A percentile compares a stretch with the other conserved stretches of the same genome.
Evolutionary conservation across 1,284 basidiomycete species (phyloP).

Genomic region (Ustilago hordei): DNA sequence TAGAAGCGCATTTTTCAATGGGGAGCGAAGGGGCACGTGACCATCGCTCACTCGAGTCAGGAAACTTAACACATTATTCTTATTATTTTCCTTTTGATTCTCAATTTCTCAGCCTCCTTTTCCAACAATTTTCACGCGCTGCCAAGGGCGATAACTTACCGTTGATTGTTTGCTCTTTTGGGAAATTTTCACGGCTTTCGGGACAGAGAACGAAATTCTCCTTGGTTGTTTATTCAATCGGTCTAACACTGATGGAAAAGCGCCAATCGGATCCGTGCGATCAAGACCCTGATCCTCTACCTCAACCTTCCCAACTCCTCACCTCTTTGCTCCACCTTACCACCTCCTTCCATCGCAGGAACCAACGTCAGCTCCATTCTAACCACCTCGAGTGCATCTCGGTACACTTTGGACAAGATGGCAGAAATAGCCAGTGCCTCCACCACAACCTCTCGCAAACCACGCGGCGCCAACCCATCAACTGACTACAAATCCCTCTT

Average conservation of each 20-base stretch:
- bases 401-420: conserved; percentile 15
- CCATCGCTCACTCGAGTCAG: too few species aligned
- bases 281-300: conserved; percentile 11
- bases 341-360: not conserved
- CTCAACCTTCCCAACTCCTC: not conserved
- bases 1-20: too few species aligned
- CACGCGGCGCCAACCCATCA: conserved; percentile 48
- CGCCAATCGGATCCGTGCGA: conserved; percentile 30
- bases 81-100: too few species aligned
- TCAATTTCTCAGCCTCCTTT: too few species aligned
- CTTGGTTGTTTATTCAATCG: not conserved
- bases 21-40: too few species aligned
- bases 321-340: not conserved
- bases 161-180: too few species aligned
- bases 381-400: too few species aligned
- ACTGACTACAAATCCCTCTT: conserved; percentile 53
- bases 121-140: too few species aligned
- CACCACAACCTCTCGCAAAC: conserved; percentile 10
- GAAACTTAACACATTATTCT: too few species aligned
- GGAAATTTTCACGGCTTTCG: conserved; percentile 4
- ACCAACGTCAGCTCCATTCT: too few species aligned
- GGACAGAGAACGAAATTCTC: not conserved
- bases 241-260: conserved; percentile 14
- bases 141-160: too few species aligned
- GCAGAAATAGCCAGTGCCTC: conserved; percentile 29